Conservation (phyloP, 2,329 filamentous ascomycete genomes). For the Diaporthe citriasiana region DNA sequence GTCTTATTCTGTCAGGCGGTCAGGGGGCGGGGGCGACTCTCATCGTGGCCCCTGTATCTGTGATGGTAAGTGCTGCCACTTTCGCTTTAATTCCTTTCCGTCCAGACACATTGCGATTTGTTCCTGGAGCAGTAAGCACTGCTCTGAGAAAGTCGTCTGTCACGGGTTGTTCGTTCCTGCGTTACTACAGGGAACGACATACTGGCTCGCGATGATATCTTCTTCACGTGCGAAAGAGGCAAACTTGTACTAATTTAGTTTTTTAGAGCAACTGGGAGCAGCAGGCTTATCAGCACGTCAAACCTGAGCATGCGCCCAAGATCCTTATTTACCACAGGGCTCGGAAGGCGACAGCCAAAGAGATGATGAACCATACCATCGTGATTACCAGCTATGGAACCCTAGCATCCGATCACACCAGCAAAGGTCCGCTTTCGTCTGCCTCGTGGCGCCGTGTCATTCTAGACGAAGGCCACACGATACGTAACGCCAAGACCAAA, state of each 20-base stretch:
- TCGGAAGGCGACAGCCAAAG: constrained; percentile 67
- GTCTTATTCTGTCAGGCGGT: constrained; percentile 74
- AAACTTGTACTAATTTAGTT: not conserved
- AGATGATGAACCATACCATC: constrained; percentile 78
- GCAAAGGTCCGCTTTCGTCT: constrained; percentile 59
- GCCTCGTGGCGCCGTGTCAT: constrained; percentile 84
- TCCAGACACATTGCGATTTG: not conserved
- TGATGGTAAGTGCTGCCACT: constrained; percentile 67
- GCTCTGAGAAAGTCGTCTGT: not conserved
- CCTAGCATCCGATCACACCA: constrained; percentile 71
- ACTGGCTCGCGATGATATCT: no score
- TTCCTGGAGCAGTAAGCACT: not conserved
- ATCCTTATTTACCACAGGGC: constrained; percentile 82
- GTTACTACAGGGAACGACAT: not conserved
- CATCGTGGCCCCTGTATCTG: constrained; percentile 84
- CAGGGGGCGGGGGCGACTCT: constrained; percentile 77
- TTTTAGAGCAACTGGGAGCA: constrained; percentile 81
- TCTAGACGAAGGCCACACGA: constrained; percentile 86
- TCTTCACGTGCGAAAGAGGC: not conserved
- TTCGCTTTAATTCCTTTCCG: not conserved
- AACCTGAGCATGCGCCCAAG: constrained; percentile 71
- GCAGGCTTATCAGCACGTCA: constrained; percentile 81
- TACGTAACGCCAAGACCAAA: constrained; percentile 83
- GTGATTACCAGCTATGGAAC: constrained; percentile 90
- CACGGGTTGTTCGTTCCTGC: not conserved